These are phyloP conservation scores for Flaveria floridana DNA, from an alignment of 140 eudicot genomes.

Conservation along the genomic window DNA sequence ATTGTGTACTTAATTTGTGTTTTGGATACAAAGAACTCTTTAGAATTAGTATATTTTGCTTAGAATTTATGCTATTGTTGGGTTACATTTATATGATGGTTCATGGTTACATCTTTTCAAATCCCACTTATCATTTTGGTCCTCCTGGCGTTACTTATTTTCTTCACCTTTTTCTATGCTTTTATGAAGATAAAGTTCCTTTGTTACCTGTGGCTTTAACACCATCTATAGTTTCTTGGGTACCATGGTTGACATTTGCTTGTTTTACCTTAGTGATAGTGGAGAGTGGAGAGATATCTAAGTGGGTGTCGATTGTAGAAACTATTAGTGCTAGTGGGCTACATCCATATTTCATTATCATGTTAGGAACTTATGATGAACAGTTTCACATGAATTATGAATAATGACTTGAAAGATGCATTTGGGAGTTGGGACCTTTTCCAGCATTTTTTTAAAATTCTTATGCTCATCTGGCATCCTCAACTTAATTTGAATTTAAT, in stretches of 20 bases:
- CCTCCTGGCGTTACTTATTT: slow-evolving; percentile 12
- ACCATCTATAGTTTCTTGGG: slow-evolving; percentile 13
- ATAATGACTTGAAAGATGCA: slow-evolving; percentile 8
- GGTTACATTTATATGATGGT: slow-evolving; percentile 1
- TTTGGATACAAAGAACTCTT: slow-evolving; percentile 14
- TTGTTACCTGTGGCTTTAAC: slow-evolving; percentile 15
- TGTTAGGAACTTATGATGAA: not conserved
- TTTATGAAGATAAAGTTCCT: slow-evolving; percentile 15
- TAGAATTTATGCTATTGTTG: slow-evolving; percentile 15
- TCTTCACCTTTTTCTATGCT: not conserved
- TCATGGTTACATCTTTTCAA: not conserved
- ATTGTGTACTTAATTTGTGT: slow-evolving; percentile 1
- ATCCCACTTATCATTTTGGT: slow-evolving; percentile 8
- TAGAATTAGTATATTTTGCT: slow-evolving; percentile 8
- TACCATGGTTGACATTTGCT: not conserved
- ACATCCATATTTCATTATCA: slow-evolving; percentile 18
- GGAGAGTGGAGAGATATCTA: not conserved
- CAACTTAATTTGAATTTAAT: slow-evolving; percentile 8
- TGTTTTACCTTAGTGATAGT: slow-evolving; percentile 7
- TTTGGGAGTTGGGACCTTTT: not conserved
- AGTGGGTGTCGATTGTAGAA: slow-evolving; percentile 3
- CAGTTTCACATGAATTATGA: slow-evolving; percentile 14
- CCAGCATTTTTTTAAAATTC: not conserved
- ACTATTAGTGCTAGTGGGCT: slow-evolving; percentile 1
- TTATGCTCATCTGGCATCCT: slow-evolving; percentile 2